Conservation (phyloP, 2,329 filamentous ascomycete species). For the Xylariaceae sp. region DNA sequence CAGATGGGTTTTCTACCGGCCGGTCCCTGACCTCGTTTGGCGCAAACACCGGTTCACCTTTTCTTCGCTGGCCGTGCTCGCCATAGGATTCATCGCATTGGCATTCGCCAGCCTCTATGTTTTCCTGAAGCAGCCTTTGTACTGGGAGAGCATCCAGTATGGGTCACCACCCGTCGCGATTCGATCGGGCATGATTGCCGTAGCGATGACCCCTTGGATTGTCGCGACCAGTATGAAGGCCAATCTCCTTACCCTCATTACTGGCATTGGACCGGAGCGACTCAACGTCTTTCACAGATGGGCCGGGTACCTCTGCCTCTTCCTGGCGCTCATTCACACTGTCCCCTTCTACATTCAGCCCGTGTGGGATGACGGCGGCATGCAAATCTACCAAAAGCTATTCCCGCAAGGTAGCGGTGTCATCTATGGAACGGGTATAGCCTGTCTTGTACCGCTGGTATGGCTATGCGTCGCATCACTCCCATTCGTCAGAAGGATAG, state of each 20-base stretch:
- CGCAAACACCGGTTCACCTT: conserved; percentile 70
- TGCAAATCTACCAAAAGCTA: conserved; percentile 64
- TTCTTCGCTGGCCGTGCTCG: conserved; percentile 70
- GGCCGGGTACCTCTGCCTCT: conserved; percentile 81
- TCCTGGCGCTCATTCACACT: conserved; percentile 78
- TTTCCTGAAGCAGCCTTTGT: conserved; percentile 83
- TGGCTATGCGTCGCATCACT: conserved; percentile 85
- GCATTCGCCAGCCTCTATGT: conserved; percentile 74
- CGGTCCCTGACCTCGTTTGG: conserved; percentile 69
- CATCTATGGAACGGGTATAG: conserved; percentile 82
- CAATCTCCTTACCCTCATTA: conserved; percentile 77
- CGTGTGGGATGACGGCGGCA: conserved; percentile 74
- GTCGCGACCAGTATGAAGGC: conserved; percentile 86
- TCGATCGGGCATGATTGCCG: conserved; percentile 84
- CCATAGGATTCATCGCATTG: conserved; percentile 63
- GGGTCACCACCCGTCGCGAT: conserved; percentile 87
- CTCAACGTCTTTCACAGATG: conserved; percentile 92
- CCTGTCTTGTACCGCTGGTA: conserved; percentile 73
- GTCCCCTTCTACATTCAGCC: conserved; percentile 88
- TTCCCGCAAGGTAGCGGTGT: conserved; percentile 62
- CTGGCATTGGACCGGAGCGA: conserved; percentile 86
- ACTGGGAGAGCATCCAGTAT: conserved; percentile 80
- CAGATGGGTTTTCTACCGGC: conserved; percentile 84
- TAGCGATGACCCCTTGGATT: conserved; percentile 91
- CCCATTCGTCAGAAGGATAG: conserved; percentile 67